These are phyloP conservation scores for Tilletia indica DNA, from an alignment of 1,284 basidiomycete genomes.

Conservation along the genomic window DNA sequence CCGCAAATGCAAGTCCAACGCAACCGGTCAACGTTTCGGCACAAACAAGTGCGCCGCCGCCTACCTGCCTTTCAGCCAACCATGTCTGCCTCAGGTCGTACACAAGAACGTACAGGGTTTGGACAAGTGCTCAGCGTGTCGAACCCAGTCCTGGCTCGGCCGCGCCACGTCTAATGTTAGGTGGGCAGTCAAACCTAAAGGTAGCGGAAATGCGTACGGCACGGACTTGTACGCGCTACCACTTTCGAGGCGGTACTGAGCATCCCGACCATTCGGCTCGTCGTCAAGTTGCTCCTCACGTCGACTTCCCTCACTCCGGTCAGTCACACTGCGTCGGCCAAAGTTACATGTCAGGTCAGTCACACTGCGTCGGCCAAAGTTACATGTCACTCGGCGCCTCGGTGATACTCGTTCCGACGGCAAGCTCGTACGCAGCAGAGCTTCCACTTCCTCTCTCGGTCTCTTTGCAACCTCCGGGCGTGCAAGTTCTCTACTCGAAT, in stretches of 20 bases:
- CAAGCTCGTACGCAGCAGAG: no score
- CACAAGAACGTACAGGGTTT: slow-evolving; percentile 3
- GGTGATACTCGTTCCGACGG: no score
- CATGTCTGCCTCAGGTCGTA: slow-evolving; percentile 1
- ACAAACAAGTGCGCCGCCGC: neutral
- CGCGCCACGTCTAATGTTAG: neutral
- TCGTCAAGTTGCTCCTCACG: no score
- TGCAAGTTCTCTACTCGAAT: no score
- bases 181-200: neutral
- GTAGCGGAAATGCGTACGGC: slow-evolving; percentile 1
- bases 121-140: neutral
- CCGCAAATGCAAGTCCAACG: neutral
- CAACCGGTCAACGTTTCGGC: neutral
- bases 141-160: neutral
- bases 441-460: no score
- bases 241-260: slow-evolving; percentile 1
- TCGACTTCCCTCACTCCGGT: no score
- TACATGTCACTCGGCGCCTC: no score
- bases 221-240: neutral
- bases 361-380: no score
- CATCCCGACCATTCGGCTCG: neutral
- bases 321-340: no score
- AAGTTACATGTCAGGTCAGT: no score
- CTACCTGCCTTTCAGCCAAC: neutral
- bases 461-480: no score